A percentile compares a stretch with the other conserved stretches of the same genome.
Conservation (phyloP, 2,329 filamentous ascomycete species). For the Trichophyton verrucosum region DNA sequence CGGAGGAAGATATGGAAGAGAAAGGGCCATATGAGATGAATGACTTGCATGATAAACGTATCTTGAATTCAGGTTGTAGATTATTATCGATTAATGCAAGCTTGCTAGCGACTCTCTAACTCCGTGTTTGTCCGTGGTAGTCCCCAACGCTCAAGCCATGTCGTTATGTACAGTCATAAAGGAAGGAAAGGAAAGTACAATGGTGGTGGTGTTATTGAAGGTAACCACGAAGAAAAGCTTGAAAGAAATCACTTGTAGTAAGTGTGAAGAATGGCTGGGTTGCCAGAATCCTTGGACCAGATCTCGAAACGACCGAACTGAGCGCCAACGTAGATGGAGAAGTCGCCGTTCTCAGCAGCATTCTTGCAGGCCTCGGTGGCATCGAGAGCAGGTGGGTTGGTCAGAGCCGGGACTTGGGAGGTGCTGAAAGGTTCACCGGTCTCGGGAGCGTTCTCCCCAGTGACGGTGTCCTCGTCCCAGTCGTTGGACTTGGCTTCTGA, state of each 20-base stretch:
- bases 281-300: conserved; percentile 6
- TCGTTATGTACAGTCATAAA: neutral
- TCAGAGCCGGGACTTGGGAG: neutral
- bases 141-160: neutral
- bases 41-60: neutral
- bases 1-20: neutral
- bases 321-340: neutral
- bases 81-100: neutral
- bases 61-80: neutral
- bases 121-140: neutral
- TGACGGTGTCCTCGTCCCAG: conserved; percentile 4
- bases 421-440: neutral
- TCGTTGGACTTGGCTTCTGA: neutral
- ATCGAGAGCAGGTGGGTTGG: conserved; percentile 1
- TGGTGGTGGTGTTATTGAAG: too few species aligned
- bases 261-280: conserved; percentile 3
- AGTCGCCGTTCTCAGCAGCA: neutral
- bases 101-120: neutral
- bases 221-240: neutral
- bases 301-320: conserved; percentile 3
- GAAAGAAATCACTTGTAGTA: neutral
- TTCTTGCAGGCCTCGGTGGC: conserved; percentile 3
- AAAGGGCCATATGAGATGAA: neutral
- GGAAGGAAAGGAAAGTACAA: neutral
- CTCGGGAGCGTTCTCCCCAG: neutral